These are phyloP conservation scores for Zymoseptoria pseudotritici DNA, from an alignment of 2,329 filamentous ascomycete species.

Conservation along the genomic window DNA sequence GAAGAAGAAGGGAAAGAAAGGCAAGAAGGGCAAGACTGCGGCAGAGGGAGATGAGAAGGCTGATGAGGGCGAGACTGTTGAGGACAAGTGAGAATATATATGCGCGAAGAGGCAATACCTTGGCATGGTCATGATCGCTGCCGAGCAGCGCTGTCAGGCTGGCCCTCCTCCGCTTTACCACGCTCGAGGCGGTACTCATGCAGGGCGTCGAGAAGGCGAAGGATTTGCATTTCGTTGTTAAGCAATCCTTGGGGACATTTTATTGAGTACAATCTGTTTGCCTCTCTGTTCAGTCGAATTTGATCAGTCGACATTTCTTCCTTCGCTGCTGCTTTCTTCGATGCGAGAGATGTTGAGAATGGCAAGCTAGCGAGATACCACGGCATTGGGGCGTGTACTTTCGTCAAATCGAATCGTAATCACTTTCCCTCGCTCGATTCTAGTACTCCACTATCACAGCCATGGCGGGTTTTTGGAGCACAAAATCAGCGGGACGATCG, in stretches of 20 bases:
- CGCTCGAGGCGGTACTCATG: neutral
- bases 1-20: neutral
- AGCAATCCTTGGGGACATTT: neutral
- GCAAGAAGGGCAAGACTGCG: neutral
- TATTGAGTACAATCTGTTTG: neutral
- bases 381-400: neutral
- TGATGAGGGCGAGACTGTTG: neutral
- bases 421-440: no score
- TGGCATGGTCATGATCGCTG: no score
- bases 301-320: neutral
- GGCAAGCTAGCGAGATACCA: constrained; percentile 2
- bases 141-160: neutral
- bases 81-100: neutral
- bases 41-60: neutral
- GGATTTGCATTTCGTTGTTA: neutral
- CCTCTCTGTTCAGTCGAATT: neutral
- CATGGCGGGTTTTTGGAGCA: no score
- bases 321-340: neutral
- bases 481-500: no score
- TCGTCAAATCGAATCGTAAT: neutral
- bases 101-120: no score
- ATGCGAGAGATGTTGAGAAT: neutral
- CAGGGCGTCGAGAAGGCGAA: neutral
- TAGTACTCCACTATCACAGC: no score
- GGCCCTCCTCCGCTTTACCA: neutral